Evolutionary conservation across 495 filamentous ascomycete genomes (phyloP), one percentile per base, ranked within the genome.

Genomic region (Cairneyella variabilis): DNA sequence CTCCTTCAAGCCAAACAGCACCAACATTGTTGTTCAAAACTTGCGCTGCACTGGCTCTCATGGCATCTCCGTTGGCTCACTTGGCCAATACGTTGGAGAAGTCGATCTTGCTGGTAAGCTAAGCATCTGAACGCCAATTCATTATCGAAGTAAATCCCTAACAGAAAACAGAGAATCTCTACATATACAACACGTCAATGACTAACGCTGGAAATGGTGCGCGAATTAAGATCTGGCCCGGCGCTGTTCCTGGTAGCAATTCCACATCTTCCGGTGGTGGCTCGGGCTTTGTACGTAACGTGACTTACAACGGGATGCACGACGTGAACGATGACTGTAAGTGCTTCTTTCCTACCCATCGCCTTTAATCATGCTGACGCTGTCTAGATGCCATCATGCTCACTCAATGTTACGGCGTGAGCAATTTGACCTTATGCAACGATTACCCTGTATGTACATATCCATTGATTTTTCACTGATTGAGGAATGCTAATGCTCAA

Each of bases 1-100:
- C 21, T 81, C 81, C 14, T 86, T 88, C 74, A 88, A 89, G 64
- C 84, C 84, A 2, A 88, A 88, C 65, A 81, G 74, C 64, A 86
- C 83, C 17, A 73, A 88, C 44, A 80, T 89, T 52, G 68, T 89
- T 8, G 78, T 88, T 18, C 81, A 87, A 63, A 83, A 83, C 52
- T 62, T 88, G 12, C 65, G 72, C 50, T 88, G 85, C 67, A 83
- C 80, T 48, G 83, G 83, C 40, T 85, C 81, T 11, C 83, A 87
- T 64, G 83, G 83, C 12, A 85, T 86, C 54, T 81, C 76, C n/a
- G 81, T 87, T 20, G 83, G 83, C 25, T 82, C 77, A 12, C 72
- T 87, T 1, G 83, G 83, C 0, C 83, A 87, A 57, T 86, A 86
- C 54, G 47, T 65, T 2, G 79, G 75, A 23, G 72, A 79, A 53